Conservation (phyloP, 1,284 basidiomycete genomes). For the Chalciporus sp. region DNA sequence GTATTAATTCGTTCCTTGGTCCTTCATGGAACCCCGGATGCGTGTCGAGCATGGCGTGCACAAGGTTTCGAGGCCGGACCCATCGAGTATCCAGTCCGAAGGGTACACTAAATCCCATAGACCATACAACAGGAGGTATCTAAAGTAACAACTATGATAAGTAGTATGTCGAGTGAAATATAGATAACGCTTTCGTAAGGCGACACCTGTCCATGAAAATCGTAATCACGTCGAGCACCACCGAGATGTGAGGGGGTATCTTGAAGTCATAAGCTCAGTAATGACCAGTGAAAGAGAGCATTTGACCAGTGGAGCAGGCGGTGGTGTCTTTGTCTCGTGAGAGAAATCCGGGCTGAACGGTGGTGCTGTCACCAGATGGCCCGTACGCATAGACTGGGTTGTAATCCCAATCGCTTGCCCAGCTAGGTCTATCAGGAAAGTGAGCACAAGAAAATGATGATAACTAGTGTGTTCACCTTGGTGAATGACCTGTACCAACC, state of each 20-base stretch:
- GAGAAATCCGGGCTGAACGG: conserved; percentile 2
- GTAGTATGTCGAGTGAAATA: conserved; percentile 3
- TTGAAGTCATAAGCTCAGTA: conserved; percentile 5
- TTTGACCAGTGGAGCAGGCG: conserved; percentile 7
- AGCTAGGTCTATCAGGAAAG: conserved; percentile 13
- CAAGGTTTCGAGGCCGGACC: too few species aligned
- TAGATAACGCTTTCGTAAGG: neutral
- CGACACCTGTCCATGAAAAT: neutral
- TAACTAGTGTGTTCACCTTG: conserved; percentile 11
- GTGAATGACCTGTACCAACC: conserved; percentile 2
- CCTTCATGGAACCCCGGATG: too few species aligned
- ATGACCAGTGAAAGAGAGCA: conserved; percentile 10
- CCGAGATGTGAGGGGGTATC: conserved; percentile 1
- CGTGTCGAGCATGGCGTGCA: too few species aligned
- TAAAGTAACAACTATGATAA: conserved; percentile 24
- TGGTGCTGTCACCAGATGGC: conserved; percentile 1
- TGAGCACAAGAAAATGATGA: conserved; percentile 7
- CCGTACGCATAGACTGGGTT: conserved; percentile 9
- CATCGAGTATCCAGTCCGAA: too few species aligned
- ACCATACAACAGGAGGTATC: conserved; percentile 9
- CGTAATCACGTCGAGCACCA: conserved; percentile 2
- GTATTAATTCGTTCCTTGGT: too few species aligned
- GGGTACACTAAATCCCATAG: neutral
- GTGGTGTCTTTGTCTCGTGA: conserved; percentile 7
- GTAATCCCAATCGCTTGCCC: conserved; percentile 29